Evolutionary conservation across 176 grass and related monocot genomes (phyloP), one percentile per base, ranked within the genome.

Genomic region (Tillandsia fasciculata): DNA sequence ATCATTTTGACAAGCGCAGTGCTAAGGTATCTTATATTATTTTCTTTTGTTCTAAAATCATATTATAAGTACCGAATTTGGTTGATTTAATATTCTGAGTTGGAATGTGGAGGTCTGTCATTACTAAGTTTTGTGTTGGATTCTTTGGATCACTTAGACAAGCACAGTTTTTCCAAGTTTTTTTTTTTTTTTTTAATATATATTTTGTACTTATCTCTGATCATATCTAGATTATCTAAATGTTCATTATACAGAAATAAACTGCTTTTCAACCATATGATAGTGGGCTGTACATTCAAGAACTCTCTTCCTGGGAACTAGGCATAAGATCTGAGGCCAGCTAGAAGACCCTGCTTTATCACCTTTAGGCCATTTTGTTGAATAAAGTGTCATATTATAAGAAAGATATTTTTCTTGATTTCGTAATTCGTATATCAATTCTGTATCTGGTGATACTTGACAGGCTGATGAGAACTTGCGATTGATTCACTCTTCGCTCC

Each of bases 401-500:
- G 56, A 10, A 61, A 23, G 10, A 61, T 61, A 61, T 61, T 18
- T n/a, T 5, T 61, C n/a, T 2, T 22, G 56, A 22, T 8, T 61
- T 61, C n/a, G 15, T 20, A 61, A 61, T n/a, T 61, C 56, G 9
- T 56, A 9, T 61, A 61, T 61, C 15, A 8, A 61, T 20, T 61
- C 56, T 61, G 1, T 66, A 81, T 66, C 33, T 14, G 27, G 26
- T 77, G 63, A 29, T 59, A 68, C 48, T 72, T 63, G 22, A 63
- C 78, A 97, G 93, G 93, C 93, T 82, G 91, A 97, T 76, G 93
- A 97, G 72, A 97, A 97, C 66, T 82, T 90, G 67, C 82, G 85
- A 72, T 75, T 91, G 27, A 97, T 97, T 74, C 83, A 74, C 2
- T 87, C 84, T 70, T 90, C 86, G 26, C 73, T 97, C 53, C 78